phyloP scores from a whole-genome alignment of 1,284 basidiomycete genomes.

The Sanguinoderma infundibulare region DNA sequence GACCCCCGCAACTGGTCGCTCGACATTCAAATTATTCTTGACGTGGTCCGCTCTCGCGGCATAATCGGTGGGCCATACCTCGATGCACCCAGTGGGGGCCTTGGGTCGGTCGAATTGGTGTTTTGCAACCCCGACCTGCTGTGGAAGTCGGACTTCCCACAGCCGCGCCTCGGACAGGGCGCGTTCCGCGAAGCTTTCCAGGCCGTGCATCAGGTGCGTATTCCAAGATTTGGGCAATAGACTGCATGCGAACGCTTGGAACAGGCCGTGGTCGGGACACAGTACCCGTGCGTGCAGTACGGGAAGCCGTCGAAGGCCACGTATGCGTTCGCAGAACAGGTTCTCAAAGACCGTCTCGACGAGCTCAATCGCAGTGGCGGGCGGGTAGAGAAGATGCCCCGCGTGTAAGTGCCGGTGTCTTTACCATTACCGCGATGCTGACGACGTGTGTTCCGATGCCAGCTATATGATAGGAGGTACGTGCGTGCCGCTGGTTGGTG shows the following conservation, averaged over 20 bases:
- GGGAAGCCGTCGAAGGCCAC: slow-evolving; percentile 86
- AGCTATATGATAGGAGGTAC: slow-evolving; percentile 91
- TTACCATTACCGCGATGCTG: not conserved
- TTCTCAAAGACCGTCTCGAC: slow-evolving; percentile 61
- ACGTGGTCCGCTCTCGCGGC: slow-evolving; percentile 77
- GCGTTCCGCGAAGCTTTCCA: slow-evolving; percentile 88
- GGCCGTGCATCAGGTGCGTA: slow-evolving; percentile 74
- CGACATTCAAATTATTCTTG: slow-evolving; percentile 86
- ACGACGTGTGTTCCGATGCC: not conserved
- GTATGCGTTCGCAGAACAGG: slow-evolving; percentile 82
- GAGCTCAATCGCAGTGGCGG: slow-evolving; percentile 52
- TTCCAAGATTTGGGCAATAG: not conserved
- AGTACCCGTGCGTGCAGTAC: slow-evolving; percentile 74
- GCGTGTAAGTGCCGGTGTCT: slow-evolving; percentile 40
- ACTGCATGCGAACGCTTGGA: not conserved
- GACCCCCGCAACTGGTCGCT: slow-evolving; percentile 94
- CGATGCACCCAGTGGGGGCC: slow-evolving; percentile 12
- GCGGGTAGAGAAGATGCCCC: slow-evolving; percentile 29
- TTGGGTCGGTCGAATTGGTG: slow-evolving; percentile 63
- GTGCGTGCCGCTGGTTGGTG: slow-evolving; percentile 28
- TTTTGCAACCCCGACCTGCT: slow-evolving; percentile 94
- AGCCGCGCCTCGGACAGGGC: slow-evolving; percentile 88
- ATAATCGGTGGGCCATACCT: slow-evolving; percentile 59
- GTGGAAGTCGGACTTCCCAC: slow-evolving; percentile 84
- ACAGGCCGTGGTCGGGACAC: slow-evolving; percentile 78